Evolutionary conservation across 495 filamentous ascomycete genomes (phyloP).

Genomic region (Neurospora terricola): DNA sequence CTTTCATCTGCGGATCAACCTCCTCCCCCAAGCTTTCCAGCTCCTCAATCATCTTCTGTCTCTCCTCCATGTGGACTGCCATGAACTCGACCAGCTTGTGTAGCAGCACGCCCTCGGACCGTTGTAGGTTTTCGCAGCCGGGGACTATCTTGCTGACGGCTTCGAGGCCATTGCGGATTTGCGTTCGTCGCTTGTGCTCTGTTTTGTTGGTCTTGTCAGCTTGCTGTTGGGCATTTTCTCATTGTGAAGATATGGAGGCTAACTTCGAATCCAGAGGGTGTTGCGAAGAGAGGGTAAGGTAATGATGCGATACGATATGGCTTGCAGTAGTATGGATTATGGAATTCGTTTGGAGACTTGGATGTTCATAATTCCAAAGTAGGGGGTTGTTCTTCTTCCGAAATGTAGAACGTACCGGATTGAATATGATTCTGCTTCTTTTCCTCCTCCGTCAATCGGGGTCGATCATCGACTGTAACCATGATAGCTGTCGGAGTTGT

Average conservation of each 20-base stretch:
- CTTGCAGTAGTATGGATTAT: not conserved
- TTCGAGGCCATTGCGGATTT: conserved; percentile 83
- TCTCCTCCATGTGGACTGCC: conserved; percentile 50
- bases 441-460: conserved; percentile 73
- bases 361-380: not conserved
- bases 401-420: conserved; percentile 34
- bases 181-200: conserved; percentile 83
- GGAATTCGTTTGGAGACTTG: not conserved
- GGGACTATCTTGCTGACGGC: conserved; percentile 73
- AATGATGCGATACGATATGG: not conserved
- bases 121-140: conserved; percentile 69
- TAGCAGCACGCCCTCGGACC: conserved; percentile 78
- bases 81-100: conserved; percentile 67
- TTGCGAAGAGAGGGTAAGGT: not conserved
- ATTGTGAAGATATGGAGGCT: not conserved
- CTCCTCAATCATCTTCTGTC: conserved; percentile 43
- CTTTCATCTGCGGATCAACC: conserved; percentile 11
- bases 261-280: not conserved
- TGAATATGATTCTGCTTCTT: conserved; percentile 89
- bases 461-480: conserved; percentile 41
- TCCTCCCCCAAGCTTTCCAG: conserved; percentile 14
- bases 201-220: not conserved
- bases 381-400: not conserved
- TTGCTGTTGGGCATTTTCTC: not conserved
- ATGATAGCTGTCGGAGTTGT: not conserved